Evolutionary conservation across 2,329 filamentous ascomycete genomes (phyloP), one percentile per base, ranked within the genome.

Genomic region (Gyromitra esculenta): DNA sequence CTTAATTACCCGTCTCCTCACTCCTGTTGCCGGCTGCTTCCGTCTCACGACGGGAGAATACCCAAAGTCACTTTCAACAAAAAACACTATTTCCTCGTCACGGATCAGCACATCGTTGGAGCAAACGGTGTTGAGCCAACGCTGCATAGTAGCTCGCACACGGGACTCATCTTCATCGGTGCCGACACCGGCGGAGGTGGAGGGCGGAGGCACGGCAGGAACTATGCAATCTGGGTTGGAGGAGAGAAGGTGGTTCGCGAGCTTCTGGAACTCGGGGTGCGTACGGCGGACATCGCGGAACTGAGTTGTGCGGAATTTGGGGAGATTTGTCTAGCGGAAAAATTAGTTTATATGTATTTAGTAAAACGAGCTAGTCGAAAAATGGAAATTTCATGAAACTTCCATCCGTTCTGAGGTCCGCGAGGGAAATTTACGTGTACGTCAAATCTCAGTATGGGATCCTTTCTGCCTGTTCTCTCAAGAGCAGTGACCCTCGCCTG

Each of bases 1-100:
- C 87, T 99, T 99, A 83, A 99, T 87, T 77, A 98, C 91, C 86
- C 97, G 97, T 82, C 96, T 89, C 78, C 96, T 90, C 80, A 99
- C 93, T 56, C 96, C 96, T 0, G 96, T 99, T 7, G 96, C 96
- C 25, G 96, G 96, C 84, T 99, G 96, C 86, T 96, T 97, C 87
- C 94, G 93, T 83, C 95, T 91, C 60, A 97, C 91, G 82, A 98
- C 92, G 0, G 96, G 96, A 82, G 94, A 97, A 84, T 99, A 99
- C 52, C 96, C 96, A 83, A 97, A 98, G 83, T 99, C 96, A 82
- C 93, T 97, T 85, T 99, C 96, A n/a, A 99, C 94, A 81, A 99
- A 99, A 76, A 98, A 90, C 4, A 97, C 90, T 90, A 98, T 95
- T 85, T 99, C 96, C 78, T 98, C 95, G 82, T 99, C 96, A 78